Base-by-base conservation (phyloP, 2,329 filamentous ascomycete species). In the Leptographium procerum region DNA sequence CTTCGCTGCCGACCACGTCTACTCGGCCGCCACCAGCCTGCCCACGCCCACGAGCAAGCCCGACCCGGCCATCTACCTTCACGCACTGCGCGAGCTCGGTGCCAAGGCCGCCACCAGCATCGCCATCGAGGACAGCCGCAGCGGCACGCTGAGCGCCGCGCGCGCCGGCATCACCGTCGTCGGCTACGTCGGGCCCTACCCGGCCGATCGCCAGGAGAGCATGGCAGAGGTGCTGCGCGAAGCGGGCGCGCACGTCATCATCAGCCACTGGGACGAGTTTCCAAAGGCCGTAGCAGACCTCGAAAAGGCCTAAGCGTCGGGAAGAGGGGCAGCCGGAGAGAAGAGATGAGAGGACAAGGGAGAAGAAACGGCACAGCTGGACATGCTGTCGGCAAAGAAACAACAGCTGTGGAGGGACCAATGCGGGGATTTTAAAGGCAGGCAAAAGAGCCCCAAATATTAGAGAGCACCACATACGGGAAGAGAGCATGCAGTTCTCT, bases 81-180 rank as follows among this genome's bases (percentile, higher is more conserved):
- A 86, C 70, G 88, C 91, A 26, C 82, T 91, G 69, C 75, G 90
- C 73, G 75, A 82, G 69, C 79, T 95, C 56, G 86, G 86, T 61
- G 87, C 87, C 73, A 82, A 80, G 66, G 76, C 89, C 1, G 75
- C 76, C 52, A 86, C 95, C 77, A 85, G 82, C 64, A 79, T 96
- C 34, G 88, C 91, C 28, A 82, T 96, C 60, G 91, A 96, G 78
- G 91, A 96, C 77, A 89, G 85, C 78, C 89, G 88, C 80, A 90
- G 86, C 65, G 91, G 91, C 61, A 88, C 88, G 50, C 81, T 87
- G 59, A 89, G 88, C 64, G 78, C 72, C 60, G 84, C 85, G 67
- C 81, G 88, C 61, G 91, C 91, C 22, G 83, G 84, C 55, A 94
- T 96, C 68, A 86, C 83, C 62, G 84, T 87, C 62, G 84, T 96